A percentile compares a stretch with the other conserved stretches of the same genome.
Conservation (phyloP, 2,329 filamentous ascomycete species). For the Colletotrichum acutatum region DNA sequence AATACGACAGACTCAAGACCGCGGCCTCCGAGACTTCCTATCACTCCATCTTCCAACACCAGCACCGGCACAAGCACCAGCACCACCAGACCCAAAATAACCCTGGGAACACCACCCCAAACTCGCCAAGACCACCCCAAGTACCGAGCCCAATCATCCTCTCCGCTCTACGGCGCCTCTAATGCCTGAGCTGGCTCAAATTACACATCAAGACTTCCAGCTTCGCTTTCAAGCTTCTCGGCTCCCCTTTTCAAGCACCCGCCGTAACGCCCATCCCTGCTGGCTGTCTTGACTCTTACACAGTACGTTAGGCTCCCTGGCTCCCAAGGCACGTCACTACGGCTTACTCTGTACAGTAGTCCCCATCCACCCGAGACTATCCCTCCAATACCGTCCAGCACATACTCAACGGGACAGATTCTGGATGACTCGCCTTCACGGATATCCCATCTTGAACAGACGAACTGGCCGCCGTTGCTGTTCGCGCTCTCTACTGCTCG, state of each 20-base stretch:
- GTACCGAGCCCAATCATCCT: constrained; percentile 30
- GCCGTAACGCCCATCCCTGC: constrained; percentile 13
- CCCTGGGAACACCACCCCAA: constrained; percentile 21
- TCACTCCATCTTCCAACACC: neutral
- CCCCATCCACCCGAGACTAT: neutral
- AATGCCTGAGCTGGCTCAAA: constrained; percentile 11
- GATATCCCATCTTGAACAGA: neutral
- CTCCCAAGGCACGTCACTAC: neutral
- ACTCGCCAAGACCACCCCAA: constrained; percentile 29
- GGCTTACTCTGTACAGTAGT: constrained; percentile 3
- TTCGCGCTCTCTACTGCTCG: neutral
- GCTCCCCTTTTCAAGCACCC: constrained; percentile 12
- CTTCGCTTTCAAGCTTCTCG: constrained; percentile 27
- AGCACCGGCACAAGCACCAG: neutral
- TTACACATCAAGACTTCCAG: constrained; percentile 3
- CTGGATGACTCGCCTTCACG: neutral
- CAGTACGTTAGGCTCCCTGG: too few relatives aligned
- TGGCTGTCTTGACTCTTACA: neutral
- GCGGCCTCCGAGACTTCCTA: neutral
- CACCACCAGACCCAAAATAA: constrained; percentile 9
- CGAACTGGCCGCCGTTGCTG: neutral
- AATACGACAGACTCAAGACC: neutral
- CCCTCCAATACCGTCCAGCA: neutral
- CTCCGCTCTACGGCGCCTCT: neutral
- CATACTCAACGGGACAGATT: neutral